phyloP scores from a whole-genome alignment of 805 yeast species.

The Hanseniaspora valbyensis region DNA sequence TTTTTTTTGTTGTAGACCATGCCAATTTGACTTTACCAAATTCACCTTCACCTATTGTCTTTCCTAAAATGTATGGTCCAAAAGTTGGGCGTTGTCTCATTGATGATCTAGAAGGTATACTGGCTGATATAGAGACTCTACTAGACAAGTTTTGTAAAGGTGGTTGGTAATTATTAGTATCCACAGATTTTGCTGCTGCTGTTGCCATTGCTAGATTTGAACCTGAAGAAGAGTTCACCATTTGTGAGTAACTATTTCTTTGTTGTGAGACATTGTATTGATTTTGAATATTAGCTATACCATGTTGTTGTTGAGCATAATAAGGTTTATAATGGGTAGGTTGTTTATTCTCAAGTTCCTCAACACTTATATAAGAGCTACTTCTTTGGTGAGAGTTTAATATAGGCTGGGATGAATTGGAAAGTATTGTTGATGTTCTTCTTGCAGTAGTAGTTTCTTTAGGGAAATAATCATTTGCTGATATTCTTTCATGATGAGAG shows the following conservation, averaged over 20 bases:
- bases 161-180: not conserved
- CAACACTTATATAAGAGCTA: constrained; percentile 4
- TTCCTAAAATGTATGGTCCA: constrained; percentile 82
- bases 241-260: constrained; percentile 10
- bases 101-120: not conserved
- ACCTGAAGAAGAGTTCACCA: not conserved
- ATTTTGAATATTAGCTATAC: no score
- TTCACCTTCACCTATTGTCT: constrained; percentile 95
- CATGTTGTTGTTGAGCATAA: constrained; percentile 9
- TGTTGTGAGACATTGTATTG: not conserved
- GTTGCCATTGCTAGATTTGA: not conserved
- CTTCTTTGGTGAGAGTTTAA: not conserved
- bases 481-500: not conserved
- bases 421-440: not conserved
- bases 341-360: not conserved
- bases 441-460: not conserved
- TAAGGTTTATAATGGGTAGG: constrained; percentile 9
- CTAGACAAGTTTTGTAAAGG: not conserved
- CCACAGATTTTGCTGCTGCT: not conserved
- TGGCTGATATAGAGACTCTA: not conserved
- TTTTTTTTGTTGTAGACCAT: constrained; percentile 61
- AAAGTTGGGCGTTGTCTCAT: constrained; percentile 62
- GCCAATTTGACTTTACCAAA: constrained; percentile 96
- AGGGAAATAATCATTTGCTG: not conserved
- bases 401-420: not conserved